phyloP scores from a whole-genome alignment of 169 alveolate species.

The Ichthyophthirius multifiliis region DNA sequence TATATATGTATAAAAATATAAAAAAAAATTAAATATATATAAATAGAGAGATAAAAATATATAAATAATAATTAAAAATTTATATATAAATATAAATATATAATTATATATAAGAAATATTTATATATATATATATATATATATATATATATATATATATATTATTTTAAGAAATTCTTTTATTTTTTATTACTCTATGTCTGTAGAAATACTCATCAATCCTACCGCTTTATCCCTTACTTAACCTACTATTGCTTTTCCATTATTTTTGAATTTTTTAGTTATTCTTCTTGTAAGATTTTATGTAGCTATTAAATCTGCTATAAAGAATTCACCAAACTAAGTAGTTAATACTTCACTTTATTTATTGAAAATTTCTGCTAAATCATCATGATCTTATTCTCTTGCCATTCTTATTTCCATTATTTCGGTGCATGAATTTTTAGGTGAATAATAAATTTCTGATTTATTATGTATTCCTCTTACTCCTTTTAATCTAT shows the following conservation, averaged over 20 bases:
- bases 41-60: too few species aligned
- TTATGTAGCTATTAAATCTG: conserved; percentile 88
- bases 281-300: conserved; percentile 73
- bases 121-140: too few species aligned
- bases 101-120: too few species aligned
- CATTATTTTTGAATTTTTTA: conserved; percentile 38
- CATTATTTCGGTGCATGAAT: conserved; percentile 68
- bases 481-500: conserved; percentile 34
- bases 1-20: too few species aligned
- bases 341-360: conserved; percentile 84
- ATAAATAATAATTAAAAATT: too few species aligned
- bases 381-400: conserved; percentile 90
- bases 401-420: conserved; percentile 84
- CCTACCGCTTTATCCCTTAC: conserved; percentile 89
- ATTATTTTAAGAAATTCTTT: neutral
- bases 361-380: conserved; percentile 83
- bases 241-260: conserved; percentile 47
- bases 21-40: too few species aligned
- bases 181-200: conserved; percentile 59
- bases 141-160: too few species aligned
- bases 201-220: conserved; percentile 80
- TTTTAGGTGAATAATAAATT: conserved; percentile 65
- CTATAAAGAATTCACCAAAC: conserved; percentile 88
- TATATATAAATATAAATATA: too few species aligned
- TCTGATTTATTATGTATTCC: conserved; percentile 68